Conservation (phyloP, 257 asterid genomes). For the Marsdenia floribunda region DNA sequence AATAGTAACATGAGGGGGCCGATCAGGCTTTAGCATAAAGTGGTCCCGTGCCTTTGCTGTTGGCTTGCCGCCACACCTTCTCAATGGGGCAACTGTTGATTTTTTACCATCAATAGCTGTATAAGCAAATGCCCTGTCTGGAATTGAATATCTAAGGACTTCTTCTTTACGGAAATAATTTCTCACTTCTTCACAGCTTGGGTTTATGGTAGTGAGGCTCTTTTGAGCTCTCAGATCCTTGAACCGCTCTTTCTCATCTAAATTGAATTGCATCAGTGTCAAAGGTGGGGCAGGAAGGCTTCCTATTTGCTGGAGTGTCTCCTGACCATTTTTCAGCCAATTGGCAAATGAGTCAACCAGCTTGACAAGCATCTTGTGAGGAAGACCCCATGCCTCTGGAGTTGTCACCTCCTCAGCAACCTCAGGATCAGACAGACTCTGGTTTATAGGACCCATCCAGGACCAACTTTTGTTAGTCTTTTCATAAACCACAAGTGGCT, state of each 20-base stretch:
- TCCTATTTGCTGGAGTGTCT: slow-evolving; percentile 93
- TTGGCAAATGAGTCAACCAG: slow-evolving; percentile 91
- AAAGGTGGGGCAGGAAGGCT: slow-evolving; percentile 89
- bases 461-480: slow-evolving; percentile 80
- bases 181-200: slow-evolving; percentile 88
- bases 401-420: slow-evolving; percentile 75
- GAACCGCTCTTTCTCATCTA: slow-evolving; percentile 95
- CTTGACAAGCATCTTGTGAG: slow-evolving; percentile 94
- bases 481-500: slow-evolving; percentile 79
- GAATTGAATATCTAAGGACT: slow-evolving; percentile 88
- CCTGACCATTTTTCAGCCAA: slow-evolving; percentile 98
- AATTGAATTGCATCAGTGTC: slow-evolving; percentile 61
- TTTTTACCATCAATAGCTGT: slow-evolving; percentile 94
- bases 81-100: slow-evolving; percentile 93
- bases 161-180: slow-evolving; percentile 85
- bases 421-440: slow-evolving; percentile 46
- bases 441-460: slow-evolving; percentile 80
- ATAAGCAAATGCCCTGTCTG: slow-evolving; percentile 89
- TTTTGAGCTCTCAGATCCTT: slow-evolving; percentile 97
- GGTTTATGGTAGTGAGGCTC: slow-evolving; percentile 82
- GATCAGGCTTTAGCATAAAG: slow-evolving; percentile 88
- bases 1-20: slow-evolving; percentile 97
- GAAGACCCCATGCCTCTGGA: slow-evolving; percentile 94
- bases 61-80: slow-evolving; percentile 99
- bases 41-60: slow-evolving; percentile 99